A percentile compares a stretch with the other conserved stretches of the same genome.
These are phyloP conservation scores for Rubia yunnanensis DNA, from an alignment of 257 asterid species.

Conservation along the genomic window DNA sequence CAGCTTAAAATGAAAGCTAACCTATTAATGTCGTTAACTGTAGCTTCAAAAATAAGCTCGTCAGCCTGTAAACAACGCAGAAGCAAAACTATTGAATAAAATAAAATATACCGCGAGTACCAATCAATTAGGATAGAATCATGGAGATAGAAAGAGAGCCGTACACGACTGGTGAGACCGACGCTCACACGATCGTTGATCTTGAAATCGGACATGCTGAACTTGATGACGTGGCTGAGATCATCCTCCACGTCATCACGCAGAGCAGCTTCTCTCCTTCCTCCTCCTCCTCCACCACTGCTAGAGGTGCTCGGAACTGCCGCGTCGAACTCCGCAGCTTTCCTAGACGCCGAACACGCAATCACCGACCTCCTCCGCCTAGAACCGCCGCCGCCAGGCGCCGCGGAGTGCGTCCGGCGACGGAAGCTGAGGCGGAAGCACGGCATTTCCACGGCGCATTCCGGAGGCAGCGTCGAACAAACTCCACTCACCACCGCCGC, in stretches of 20 bases:
- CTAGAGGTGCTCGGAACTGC: not conserved
- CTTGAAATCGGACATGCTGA: conserved; percentile 72
- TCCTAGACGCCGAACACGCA: conserved; percentile 38
- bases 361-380: conserved; percentile 16
- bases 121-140: no score
- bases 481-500: conserved; percentile 38
- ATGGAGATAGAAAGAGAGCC: no score
- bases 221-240: conserved; percentile 75
- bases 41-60: conserved; percentile 79
- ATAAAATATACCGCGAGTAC: not conserved
- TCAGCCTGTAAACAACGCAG: conserved; percentile 43
- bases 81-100: not conserved
- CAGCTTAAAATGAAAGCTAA: conserved; percentile 21
- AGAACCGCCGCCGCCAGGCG: conserved; percentile 15
- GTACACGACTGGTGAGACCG: conserved; percentile 75
- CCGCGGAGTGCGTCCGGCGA: conserved; percentile 11
- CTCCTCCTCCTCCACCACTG: conserved; percentile 1
- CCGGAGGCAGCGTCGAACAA: conserved; percentile 40
- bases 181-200: conserved; percentile 69
- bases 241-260: conserved; percentile 40
- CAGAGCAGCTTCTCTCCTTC: conserved; percentile 15
- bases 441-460: conserved; percentile 32
- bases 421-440: conserved; percentile 15
- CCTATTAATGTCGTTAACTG: conserved; percentile 71
- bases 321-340: conserved; percentile 27